Evolutionary conservation across 768 basidiomycete genomes (phyloP).

Genomic region (Cystofilobasidium bisporidii): DNA sequence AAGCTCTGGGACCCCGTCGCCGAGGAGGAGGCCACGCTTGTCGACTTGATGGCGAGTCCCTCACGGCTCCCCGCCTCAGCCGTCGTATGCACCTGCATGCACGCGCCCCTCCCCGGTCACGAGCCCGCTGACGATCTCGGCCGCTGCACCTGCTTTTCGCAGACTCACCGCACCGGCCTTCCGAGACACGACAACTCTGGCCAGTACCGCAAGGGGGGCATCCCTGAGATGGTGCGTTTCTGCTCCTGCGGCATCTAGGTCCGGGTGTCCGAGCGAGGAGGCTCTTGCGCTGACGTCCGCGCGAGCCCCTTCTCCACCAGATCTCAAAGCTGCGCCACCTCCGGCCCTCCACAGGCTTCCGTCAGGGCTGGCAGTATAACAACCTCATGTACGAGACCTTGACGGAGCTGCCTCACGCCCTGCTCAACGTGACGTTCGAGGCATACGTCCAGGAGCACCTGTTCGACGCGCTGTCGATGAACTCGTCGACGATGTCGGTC

Average conservation of each 20-base stretch:
- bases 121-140: too few species aligned
- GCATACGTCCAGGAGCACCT: constrained; percentile 17
- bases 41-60: background rate
- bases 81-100: too few species aligned
- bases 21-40: background rate
- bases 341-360: constrained; percentile 2
- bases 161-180: constrained; percentile 14
- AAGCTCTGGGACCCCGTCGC: constrained; percentile 4
- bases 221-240: constrained; percentile 10
- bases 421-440: constrained; percentile 4
- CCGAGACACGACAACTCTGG: constrained; percentile 12
- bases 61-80: background rate
- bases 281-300: background rate
- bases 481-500: constrained; percentile 6
- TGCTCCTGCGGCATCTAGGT: background rate
- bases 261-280: too few species aligned
- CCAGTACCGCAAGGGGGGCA: constrained; percentile 3
- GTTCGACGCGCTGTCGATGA: constrained; percentile 5
- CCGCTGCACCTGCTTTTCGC: background rate
- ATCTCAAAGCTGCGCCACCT: constrained; percentile 11
- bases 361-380: constrained; percentile 7
- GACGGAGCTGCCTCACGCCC: background rate
- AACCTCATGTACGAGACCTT: constrained; percentile 15
- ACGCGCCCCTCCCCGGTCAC: too few species aligned
- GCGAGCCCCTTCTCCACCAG: background rate